Evolutionary conservation across 176 grass and related monocot genomes (phyloP), one percentile per base, ranked within the genome.

Genomic region (Aegilops bicornis): DNA sequence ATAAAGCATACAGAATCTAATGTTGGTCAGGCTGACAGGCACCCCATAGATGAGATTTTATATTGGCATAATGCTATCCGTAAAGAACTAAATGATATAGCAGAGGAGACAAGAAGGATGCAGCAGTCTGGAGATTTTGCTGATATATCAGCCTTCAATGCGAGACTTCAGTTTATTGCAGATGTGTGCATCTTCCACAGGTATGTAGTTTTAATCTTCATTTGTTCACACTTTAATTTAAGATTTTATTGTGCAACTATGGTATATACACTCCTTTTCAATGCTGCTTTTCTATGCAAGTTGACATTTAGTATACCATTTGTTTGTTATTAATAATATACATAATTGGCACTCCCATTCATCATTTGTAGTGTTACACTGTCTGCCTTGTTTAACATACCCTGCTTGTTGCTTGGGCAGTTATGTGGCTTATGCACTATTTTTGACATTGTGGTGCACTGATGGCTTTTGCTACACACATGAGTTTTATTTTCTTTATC

Each of bases 131-230:
- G 80, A 24, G 90, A 97, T 87, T 99, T 99, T 90, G 92, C 97
- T 91, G 91, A 97, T 81, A 91, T 99, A 86, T 92, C 90, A 92
- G 73, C 77, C 40, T 95, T 99, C 78, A 95, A 91, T 83, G 61
- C 78, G 13, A 97, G 97, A 69, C 92, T 99, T 86, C 92, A 99
- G 76, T 97, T 99, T 88, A 88, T 99, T 83, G 97, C 94, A 81
- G 94, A 99, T 91, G 90, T 99, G 76, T 99, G 97, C 89, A 94
- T 97, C 68, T 99, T 94, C 79, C 97, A 99, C 65, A 99, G 97
- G 97, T 91, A 87, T 69, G 9, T 27, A 50, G 17, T 73, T 65
- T 83, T 10, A 10, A 13, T 67, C 66, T 84, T 77, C 56, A 30
- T 54, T 56, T 2, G 36, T 63, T 17, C 29, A 43, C 40, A 85